phyloP scores from a whole-genome alignment of 345 rosid genomes.

The Eucalyptus cloeziana region DNA sequence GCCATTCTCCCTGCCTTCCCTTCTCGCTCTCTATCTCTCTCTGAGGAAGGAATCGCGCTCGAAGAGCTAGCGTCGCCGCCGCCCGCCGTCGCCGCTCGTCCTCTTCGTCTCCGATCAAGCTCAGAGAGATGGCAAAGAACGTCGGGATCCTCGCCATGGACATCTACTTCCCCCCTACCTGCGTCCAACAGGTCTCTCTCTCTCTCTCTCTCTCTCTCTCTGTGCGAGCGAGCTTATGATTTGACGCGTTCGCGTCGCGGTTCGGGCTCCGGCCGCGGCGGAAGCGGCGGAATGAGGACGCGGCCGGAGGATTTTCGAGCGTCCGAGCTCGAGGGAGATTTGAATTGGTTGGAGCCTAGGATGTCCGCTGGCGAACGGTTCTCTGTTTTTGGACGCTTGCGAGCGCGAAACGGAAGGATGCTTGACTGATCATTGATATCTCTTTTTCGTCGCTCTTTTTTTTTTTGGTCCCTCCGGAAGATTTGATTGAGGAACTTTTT shows the following conservation, averaged over 20 bases:
- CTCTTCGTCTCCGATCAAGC: background rate
- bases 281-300: background rate
- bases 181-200: slow-evolving; percentile 70
- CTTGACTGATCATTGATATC: background rate
- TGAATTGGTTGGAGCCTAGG: background rate
- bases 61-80: background rate
- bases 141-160: slow-evolving; percentile 95
- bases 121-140: slow-evolving; percentile 70
- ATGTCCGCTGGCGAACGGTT: background rate
- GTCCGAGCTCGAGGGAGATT: background rate
- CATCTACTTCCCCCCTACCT: slow-evolving; percentile 95
- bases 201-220: background rate
- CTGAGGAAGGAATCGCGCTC: background rate
- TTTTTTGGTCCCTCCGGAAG: background rate
- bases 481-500: background rate
- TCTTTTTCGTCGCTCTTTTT: background rate
- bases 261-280: background rate
- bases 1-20: background rate
- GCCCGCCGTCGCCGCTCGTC: background rate
- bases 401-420: background rate
- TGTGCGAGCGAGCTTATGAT: background rate
- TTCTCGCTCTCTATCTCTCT: background rate
- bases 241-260: background rate
- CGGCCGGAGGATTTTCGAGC: background rate
- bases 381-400: background rate